phyloP scores from a whole-genome alignment of 2,329 filamentous ascomycete genomes.

The Pseudogymnoascus sp. region DNA sequence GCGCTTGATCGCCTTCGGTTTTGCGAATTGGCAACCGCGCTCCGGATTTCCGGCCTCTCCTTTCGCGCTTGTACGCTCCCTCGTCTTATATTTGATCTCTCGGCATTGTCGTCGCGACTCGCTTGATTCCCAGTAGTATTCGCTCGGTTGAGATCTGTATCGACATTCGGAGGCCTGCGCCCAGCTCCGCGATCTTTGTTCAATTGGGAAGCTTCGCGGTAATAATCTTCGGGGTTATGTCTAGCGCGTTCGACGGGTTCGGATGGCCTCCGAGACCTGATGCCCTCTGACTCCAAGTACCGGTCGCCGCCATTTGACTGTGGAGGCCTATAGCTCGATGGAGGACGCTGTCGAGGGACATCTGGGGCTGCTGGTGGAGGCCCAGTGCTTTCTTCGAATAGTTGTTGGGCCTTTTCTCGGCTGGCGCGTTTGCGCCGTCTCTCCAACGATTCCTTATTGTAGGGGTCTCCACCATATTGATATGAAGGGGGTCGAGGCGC shows the following conservation, averaged over 20 bases:
- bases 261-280: constrained; percentile 23
- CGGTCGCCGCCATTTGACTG: constrained; percentile 32
- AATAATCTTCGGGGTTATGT: constrained; percentile 14
- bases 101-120: constrained; percentile 15
- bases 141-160: background rate
- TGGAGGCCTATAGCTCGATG: constrained; percentile 47
- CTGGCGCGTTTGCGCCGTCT: constrained; percentile 36
- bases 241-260: constrained; percentile 16
- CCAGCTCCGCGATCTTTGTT: background rate
- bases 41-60: constrained; percentile 16
- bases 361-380: constrained; percentile 49
- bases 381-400: constrained; percentile 22
- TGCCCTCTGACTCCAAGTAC: background rate
- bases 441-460: constrained; percentile 36
- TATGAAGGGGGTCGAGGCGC: constrained; percentile 52
- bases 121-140: background rate
- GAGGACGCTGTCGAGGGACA: constrained; percentile 46
- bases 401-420: constrained; percentile 34
- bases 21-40: constrained; percentile 13
- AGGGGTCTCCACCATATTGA: constrained; percentile 35
- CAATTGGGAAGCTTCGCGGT: constrained; percentile 1
- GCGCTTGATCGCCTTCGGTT: constrained; percentile 30
- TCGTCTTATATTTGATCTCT: constrained; percentile 9
- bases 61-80: constrained; percentile 14
- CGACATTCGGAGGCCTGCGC: background rate